Base-by-base conservation (phyloP, 768 basidiomycete genomes). In the Boletus rubescentipes region DNA sequence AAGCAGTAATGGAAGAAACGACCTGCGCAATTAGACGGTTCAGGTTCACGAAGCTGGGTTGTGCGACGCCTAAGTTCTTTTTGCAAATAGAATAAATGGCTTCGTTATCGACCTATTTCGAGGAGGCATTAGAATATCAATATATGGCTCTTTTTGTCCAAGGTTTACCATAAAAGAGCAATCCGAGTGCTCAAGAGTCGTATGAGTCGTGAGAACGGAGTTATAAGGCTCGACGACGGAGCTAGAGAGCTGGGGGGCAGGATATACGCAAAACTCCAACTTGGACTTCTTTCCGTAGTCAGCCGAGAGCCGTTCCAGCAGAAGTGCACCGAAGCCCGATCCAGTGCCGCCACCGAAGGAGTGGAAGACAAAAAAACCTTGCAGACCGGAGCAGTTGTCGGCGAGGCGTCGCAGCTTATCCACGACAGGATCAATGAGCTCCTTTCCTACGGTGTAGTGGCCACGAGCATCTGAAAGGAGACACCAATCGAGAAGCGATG, bases 351-450 rank as follows among this genome's bases (percentile, higher is more conserved):
- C 97, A 71, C 97, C 97, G 71, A 99, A 98, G 18, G 97, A 98
- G 79, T 98, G 97, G 86, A 98, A 98, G 68, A 98, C 92, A 70
- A 98, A 98, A 86, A 99, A 99, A 66, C 97, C 97, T 76, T 99
- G 97, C 41, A 99, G 86, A 70, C 97, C 97, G 46, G 86, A 84
- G 78, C 96, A 98, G 77, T 97, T 97, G 76, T 99, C 97, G 47
- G 95, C 92, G 58, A 99, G 85, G 62, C 92, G 89, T 71, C 97
- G 91, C 62, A 98, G 79, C 74, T 92, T 95, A 77, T 99, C 97
- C 86, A 98, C 91, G 51, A 97, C 95, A 41, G 82, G 82, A 76
- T 99, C 97, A 57, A 99, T 93, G 68, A 93, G 85, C 73, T 98
- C 97, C 77, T 98, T 99, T 65, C 97, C 97, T 67, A 99, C 86